Evolutionary conservation across 2,329 filamentous ascomycete genomes (phyloP), one percentile per base, ranked within the genome.

Genomic region (Penicillium sp.): DNA sequence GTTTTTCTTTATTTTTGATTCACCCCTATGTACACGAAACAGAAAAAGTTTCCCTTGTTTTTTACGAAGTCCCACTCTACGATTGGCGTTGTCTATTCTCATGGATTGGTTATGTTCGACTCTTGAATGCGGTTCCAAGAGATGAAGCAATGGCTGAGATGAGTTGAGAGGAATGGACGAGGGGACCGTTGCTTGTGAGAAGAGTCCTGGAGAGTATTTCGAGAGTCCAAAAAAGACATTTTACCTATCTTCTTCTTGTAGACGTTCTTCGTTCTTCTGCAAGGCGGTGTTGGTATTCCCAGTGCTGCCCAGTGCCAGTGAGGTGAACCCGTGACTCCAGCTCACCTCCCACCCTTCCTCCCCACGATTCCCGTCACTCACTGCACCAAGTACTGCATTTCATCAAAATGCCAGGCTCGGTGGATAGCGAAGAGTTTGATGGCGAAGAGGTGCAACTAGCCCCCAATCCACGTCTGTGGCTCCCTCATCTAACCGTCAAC

Each of bases 391-490:
- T 55, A 42, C 39, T 47, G n/a, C 39, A 44, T 36, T 31, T 34
- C n/a, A 29, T 38, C 58, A 69, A 54, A 45, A 83, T 83, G 81
- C 73, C 83, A 57, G 79, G 72, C 40, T 85, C 83, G 27, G 77
- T 81, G 7, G 71, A 76, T 40, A 79, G 78, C 55, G 81, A 83
- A 54, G 82, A 83, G 29, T 77, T 77, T 34, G 69, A 72, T 29
- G 71, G 72, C 39, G 76, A 82, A 27, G 82, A 83, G 62, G 81
- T 81, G 65, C 46, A 54, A 40, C 22, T 36, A 44, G 21, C 6
- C 49, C 43, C 11, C 38, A 27, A 49, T n/a, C 27, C 32, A 38
- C n/a, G 8, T 16, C 44, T 31, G n/a, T 2, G 18, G 16, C 40
- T 39, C 10, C 36, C 11, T 38, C 21, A 10, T 45, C 36, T 16